Conservation (phyloP, 768 basidiomycete species). For the Asterophora lycoperdoides region DNA sequence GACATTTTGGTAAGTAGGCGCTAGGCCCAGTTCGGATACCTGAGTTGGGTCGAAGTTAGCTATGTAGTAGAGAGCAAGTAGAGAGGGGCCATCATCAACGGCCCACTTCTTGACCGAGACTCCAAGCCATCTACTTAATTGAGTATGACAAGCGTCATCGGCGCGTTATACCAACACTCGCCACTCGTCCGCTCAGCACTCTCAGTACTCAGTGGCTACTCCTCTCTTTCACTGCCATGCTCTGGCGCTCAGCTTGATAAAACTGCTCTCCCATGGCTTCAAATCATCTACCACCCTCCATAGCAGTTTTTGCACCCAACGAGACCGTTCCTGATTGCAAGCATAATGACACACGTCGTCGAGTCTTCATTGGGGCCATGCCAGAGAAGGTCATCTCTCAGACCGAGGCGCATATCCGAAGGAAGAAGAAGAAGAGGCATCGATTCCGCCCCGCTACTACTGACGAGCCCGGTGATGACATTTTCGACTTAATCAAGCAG, state of each 20-base stretch:
- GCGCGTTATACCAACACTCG: not conserved
- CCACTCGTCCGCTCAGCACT: not conserved
- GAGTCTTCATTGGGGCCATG: conserved; percentile 75
- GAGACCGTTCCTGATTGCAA: conserved; percentile 5
- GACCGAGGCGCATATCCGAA: conserved; percentile 31
- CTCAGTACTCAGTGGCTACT: too few species aligned
- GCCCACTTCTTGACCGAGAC: too few species aligned
- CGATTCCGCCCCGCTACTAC: conserved; percentile 19
- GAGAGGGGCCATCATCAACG: too few species aligned
- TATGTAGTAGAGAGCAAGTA: too few species aligned
- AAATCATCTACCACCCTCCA: conserved; percentile 15
- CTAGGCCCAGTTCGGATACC: too few species aligned
- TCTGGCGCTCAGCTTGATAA: not conserved
- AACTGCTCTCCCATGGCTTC: conserved; percentile 6
- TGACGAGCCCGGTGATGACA: conserved; percentile 28
- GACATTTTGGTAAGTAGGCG: too few species aligned
- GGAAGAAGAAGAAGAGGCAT: conserved; percentile 24
- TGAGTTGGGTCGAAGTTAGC: too few species aligned
- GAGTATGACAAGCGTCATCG: conserved; percentile 9
- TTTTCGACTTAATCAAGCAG: conserved; percentile 48
- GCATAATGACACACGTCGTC: conserved; percentile 35
- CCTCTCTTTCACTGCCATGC: not conserved
- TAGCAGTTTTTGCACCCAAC: conserved; percentile 12
- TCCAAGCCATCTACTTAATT: too few species aligned
- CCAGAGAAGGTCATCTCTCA: conserved; percentile 54